A percentile compares a stretch with the other conserved stretches of the same genome.
Evolutionary conservation across 108 stramenopile genomes (phyloP).

Genomic region (Cylindrotheca closterium): DNA sequence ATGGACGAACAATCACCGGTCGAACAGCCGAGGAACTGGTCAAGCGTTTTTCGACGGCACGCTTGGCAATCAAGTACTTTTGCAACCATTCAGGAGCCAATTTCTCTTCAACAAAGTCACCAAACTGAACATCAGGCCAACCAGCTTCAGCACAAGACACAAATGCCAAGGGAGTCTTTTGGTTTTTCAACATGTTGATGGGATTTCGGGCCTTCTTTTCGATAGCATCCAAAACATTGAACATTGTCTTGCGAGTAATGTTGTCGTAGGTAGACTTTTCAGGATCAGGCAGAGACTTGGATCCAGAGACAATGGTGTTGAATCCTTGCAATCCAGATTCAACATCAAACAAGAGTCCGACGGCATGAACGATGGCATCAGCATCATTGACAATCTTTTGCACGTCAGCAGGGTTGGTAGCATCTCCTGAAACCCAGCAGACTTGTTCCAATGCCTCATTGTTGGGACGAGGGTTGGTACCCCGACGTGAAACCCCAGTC

Average conservation of each 20-base stretch:
- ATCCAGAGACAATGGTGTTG: constrained; percentile 52
- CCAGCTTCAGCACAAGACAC: constrained; percentile 61
- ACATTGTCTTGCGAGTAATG: constrained; percentile 57
- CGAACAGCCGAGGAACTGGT: constrained; percentile 32
- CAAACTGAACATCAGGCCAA: constrained; percentile 58
- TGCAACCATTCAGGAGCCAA: constrained; percentile 56
- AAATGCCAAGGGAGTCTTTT: constrained; percentile 43
- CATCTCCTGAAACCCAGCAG: constrained; percentile 53
- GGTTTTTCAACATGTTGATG: constrained; percentile 23
- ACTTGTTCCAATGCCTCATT: constrained; percentile 38
- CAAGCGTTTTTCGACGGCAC: constrained; percentile 46
- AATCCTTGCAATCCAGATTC: constrained; percentile 49
- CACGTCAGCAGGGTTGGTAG: constrained; percentile 41
- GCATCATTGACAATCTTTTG: constrained; percentile 32
- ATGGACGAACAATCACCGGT: constrained; percentile 42
- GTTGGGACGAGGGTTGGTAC: constrained; percentile 49
- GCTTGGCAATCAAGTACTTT: constrained; percentile 49
- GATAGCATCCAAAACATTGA: constrained; percentile 43
- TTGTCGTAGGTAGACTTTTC: constrained; percentile 53
- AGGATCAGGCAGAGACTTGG: constrained; percentile 44
- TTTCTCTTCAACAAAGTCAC: constrained; percentile 41
- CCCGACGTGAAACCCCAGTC: constrained; percentile 49
- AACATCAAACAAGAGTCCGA: constrained; percentile 59
- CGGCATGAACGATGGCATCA: constrained; percentile 58
- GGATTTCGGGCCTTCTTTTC: constrained; percentile 3